Base-by-base conservation (phyloP, 148 eudicot genomes). In the Rhododendron ovatum region DNA sequence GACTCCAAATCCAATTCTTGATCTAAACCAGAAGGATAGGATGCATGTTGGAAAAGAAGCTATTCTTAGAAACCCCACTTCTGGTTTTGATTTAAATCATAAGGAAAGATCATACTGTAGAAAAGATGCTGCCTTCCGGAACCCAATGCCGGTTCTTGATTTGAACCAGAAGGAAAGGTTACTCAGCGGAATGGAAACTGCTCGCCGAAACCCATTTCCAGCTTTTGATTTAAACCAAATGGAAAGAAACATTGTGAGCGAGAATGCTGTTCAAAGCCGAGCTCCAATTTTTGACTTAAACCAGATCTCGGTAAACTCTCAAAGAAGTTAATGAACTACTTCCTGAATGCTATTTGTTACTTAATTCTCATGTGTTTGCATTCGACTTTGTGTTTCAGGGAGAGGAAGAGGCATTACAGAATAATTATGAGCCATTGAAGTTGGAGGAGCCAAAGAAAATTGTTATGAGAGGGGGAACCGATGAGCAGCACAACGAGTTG, bases 281-380 rank as follows among this genome's bases (percentile, higher is more conserved):
- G 88, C 92, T 87, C 94, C 93, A 5, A 79, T 86, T 53, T 91
- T 92, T 26, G 94, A 92, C 90, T 86, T 92, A 57, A 92, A 92
- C 89, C 89, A 88, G 81, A 90, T 90, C 71, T 88, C 90, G 87
- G 94, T 92, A 91, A 84, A 84, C 6, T 71, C 30, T 65, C 78
- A 12, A 76, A 55, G 28, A 83, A 59, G 5, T 22, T 22, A 4
- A 39, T 59, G n/a, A 22, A 78, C 59, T 84, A 33, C 69, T 84
- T 30, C 78, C 28, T 22, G 71, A 53, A 9, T 48, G 41, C 84
- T 57, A 22, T 35, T 10, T 1, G 30, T 39, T 41, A 12, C 37
- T 48, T 47, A 75, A 9, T 24, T 33, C 59, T 53, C 71, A 59
- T 50, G 12, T 18, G 63, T 80, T 26, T 37, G 22, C 51, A 17